Base-by-base conservation (phyloP, 2,329 filamentous ascomycete species). In the Periconia digitata region DNA sequence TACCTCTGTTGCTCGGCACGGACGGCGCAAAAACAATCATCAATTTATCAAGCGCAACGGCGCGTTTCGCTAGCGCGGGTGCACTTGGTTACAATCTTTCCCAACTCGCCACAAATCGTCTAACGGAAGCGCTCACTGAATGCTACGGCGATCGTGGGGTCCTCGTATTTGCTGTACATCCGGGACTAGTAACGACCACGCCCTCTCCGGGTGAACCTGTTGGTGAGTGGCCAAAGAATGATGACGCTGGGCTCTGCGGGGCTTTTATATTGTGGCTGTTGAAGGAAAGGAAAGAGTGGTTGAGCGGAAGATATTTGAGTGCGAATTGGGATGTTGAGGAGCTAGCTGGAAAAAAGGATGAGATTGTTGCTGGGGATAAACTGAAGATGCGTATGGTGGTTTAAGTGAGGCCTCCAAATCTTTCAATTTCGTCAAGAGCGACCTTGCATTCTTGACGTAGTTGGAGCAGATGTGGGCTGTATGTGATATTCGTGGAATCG, bases 41-140 rank as follows among this genome's bases (percentile, higher is more conserved):
- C 18, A 59, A 51, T 1, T 55, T 67, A 2, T 61, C 70, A 2
- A 58, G 62, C 7, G 74, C 27, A 10, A 10, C 10, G 27, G 12
- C 72, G 0, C 62, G 67, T 5, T 70, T 74, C 39, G 74, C 72
- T 1, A 76, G 74, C 50, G 60, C 58, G 6, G 27, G 27, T 15
- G 27, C 27, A 15, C 27, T 32, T 10, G 60, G 56, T 21, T 66
- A 67, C 43, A 66, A 60, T 38, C 39, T 69, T 0, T 61, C 55
- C 12, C 66, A 67, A 40, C 61, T 67, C 43, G 63, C 64, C 13
- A 63, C 66, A 22, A 59, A 49, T 3, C 43, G 67, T 8, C 20
- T 69, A 3, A 40, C 63, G 0, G 64, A 69, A 49, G 60, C 59
- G 24, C 8, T 69, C 1, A 41, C 48, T 0, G 63, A 65, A 41